Evolutionary conservation across 75 land plant species (phyloP), one percentile per base, ranked within the genome.

Genomic region (Cupressus sempervirens): DNA sequence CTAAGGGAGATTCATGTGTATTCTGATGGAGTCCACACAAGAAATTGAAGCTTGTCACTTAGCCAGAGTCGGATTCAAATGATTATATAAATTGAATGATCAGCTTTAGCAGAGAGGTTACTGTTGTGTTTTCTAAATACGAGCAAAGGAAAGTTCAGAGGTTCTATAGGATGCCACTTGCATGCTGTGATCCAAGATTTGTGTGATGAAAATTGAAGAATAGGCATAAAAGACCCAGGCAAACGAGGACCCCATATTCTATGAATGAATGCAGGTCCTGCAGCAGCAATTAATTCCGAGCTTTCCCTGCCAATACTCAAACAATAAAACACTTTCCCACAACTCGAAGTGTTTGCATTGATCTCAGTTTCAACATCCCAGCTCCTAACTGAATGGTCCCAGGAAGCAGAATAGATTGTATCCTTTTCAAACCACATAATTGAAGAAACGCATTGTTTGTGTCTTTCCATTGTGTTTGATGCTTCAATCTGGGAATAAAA

Each of bases 221-320:
- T 85, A 29, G 99, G 99, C 84, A 92, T 88, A 7, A 90, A 87
- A 41, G 94, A 91, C 62, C 99, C 99, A 90, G 98, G 96, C 82
- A 93, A 89, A 14, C 99, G 98, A 85, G 99, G 96, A 92, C 95
- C 99, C 99, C 99, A 97, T 79, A 97, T 88, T 81, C 99, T 89
- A 32, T 95, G 86, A 52, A 91, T 84, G 38, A 89, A 87, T 76
- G 95, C 98, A 72, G 99, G 93, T 70, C 93, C 93, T 40, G 96
- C 98, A 83, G 96, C 95, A 84, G 96, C 98, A 83, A 97, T 81
- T 70, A 97, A 91, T 54, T 93, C 85, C 67, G 93, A 91, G 36
- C 92, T 86, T 86, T 94, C 97, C 30, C 98, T 95, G 32, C 99
- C 98, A 36, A 93, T 84, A 88, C 94, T 95, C 81, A 97, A 77